These are phyloP conservation scores for Aspergillus neoniger DNA, from an alignment of 2,329 filamentous ascomycete species.

Conservation along the genomic window DNA sequence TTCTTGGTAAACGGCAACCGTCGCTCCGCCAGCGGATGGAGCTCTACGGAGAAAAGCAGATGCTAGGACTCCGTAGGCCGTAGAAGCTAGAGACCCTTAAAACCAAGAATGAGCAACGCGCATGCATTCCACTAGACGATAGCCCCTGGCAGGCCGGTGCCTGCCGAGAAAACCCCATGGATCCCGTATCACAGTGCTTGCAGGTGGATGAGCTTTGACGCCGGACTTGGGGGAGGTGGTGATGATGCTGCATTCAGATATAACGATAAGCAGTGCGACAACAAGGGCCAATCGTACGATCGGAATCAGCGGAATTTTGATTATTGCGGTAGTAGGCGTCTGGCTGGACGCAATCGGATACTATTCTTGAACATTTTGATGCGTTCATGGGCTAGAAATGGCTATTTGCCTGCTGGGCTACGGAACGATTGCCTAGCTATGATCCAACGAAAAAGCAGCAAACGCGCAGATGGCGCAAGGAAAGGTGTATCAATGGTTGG, in stretches of 20 bases:
- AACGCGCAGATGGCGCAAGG: conserved; percentile 15
- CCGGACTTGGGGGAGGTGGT: not conserved
- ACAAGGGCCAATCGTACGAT: conserved; percentile 10
- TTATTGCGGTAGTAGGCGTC: not conserved
- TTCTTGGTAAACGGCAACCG: not conserved
- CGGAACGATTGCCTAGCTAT: not conserved
- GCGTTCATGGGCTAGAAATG: not conserved
- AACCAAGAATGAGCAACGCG: not conserved
- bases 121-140: not conserved
- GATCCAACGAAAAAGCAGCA: conserved; percentile 18
- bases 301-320: conserved; percentile 1
- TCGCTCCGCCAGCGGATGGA: not conserved
- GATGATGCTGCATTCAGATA: conserved; percentile 9
- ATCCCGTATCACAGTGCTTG: not conserved
- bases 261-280: conserved; percentile 14
- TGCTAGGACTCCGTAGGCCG: not conserved
- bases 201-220: not conserved
- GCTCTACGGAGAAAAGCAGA: not conserved
- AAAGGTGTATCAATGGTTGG: conserved; percentile 9
- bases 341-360: not conserved
- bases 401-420: too few relatives aligned
- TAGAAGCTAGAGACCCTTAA: not conserved
- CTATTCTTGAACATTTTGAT: not conserved
- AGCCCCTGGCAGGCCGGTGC: conserved; percentile 2
- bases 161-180: conserved; percentile 1